phyloP scores from a whole-genome alignment of 768 basidiomycete genomes.

The Mrakia blollopis region DNA sequence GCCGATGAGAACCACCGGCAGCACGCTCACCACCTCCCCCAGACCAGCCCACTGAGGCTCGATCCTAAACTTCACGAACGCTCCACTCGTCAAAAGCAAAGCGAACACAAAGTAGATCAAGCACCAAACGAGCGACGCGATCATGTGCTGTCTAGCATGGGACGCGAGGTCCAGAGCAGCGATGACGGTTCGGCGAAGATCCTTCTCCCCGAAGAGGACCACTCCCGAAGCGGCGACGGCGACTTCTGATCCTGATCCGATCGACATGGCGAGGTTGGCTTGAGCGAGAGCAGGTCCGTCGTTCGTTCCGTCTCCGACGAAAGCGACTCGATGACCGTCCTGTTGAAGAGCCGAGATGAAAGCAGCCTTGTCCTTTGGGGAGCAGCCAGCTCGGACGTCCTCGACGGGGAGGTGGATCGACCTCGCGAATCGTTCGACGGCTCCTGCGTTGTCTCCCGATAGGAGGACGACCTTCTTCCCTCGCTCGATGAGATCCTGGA shows the following conservation, averaged over 20 bases:
- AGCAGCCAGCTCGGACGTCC: conserved; percentile 8
- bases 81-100: conserved; percentile 2
- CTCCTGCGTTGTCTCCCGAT: conserved; percentile 10
- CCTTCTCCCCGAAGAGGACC: not conserved
- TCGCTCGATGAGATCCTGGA: conserved; percentile 9
- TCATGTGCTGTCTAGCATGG: conserved; percentile 9
- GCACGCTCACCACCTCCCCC: conserved; percentile 49
- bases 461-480: conserved; percentile 13
- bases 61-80: conserved; percentile 44
- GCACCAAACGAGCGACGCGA: conserved; percentile 12
- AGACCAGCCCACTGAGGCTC: conserved; percentile 50
- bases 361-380: conserved; percentile 6
- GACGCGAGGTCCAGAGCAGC: not conserved
- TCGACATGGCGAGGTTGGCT: conserved; percentile 18
- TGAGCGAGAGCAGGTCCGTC: conserved; percentile 30
- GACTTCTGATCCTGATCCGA: conserved; percentile 17
- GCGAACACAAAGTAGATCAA: conserved; percentile 7
- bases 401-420: not conserved
- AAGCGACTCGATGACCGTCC: not conserved
- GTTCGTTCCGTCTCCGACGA: conserved; percentile 31
- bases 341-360: not conserved
- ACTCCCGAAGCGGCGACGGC: conserved; percentile 13
- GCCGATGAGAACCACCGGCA: conserved; percentile 49
- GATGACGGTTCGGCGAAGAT: not conserved
- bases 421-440: conserved; percentile 3